Evolutionary conservation across 345 rosid genomes (phyloP).

Genomic region (Eucalyptus virginea): DNA sequence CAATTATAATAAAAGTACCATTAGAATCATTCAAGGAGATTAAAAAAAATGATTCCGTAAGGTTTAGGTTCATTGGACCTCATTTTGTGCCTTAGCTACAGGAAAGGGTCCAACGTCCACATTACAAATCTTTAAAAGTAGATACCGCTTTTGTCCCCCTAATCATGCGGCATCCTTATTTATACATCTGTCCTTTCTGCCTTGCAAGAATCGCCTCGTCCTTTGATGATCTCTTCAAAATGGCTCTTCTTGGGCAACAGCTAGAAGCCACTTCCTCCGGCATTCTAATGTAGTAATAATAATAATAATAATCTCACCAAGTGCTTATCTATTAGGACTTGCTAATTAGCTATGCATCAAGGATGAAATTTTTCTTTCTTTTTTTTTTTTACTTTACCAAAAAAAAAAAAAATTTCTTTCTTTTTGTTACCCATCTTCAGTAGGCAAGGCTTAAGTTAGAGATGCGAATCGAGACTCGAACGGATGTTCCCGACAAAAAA

Average conservation of each 20-base stretch:
- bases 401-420: no score
- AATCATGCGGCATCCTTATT: not conserved
- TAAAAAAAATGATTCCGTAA: not conserved
- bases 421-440: not conserved
- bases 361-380: not conserved
- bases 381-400: no score
- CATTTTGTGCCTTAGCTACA: slow-evolving; percentile 6
- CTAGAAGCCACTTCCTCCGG: not conserved
- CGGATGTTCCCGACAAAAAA: not conserved
- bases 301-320: not conserved
- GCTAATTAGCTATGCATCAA: not conserved
- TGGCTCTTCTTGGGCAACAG: not conserved
- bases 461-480: not conserved
- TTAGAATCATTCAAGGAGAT: not conserved
- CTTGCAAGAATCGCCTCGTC: not conserved
- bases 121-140: slow-evolving; percentile 1
- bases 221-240: not conserved
- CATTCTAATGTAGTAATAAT: not conserved
- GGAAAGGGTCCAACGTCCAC: slow-evolving; percentile 8
- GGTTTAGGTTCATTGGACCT: not conserved
- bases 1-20: not conserved
- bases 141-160: not conserved
- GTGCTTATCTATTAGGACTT: not conserved
- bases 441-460: not conserved
- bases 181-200: not conserved